These are phyloP conservation scores for Rhynchosporium agropyri DNA, from an alignment of 2,329 filamentous ascomycete species.

Conservation along the genomic window DNA sequence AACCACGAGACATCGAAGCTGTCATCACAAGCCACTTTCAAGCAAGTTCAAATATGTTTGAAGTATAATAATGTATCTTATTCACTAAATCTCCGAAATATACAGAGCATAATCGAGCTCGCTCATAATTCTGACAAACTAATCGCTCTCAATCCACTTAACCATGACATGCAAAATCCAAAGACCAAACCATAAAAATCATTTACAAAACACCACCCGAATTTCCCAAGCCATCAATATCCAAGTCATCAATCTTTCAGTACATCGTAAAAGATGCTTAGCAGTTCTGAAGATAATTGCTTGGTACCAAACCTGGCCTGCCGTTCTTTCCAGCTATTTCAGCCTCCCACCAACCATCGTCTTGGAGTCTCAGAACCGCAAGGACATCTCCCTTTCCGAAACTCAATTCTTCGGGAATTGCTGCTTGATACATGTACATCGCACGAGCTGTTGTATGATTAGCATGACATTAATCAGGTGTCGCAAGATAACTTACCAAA, in stretches of 20 bases:
- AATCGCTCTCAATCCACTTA: not conserved
- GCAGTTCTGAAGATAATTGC: constrained; percentile 60
- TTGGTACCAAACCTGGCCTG: constrained; percentile 66
- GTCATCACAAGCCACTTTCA: too few species aligned
- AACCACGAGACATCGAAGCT: too few species aligned
- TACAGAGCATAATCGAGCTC: constrained; percentile 1
- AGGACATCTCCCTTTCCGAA: constrained; percentile 93
- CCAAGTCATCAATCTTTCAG: not conserved
- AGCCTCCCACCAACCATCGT: constrained; percentile 99
- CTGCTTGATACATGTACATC: constrained; percentile 90
- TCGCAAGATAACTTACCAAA: constrained; percentile 71
- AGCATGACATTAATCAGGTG: constrained; percentile 22
- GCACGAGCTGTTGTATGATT: constrained; percentile 70
- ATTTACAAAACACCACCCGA: constrained; percentile 7
- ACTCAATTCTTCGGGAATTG: constrained; percentile 91
- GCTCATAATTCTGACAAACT: not conserved
- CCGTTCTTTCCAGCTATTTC: constrained; percentile 73
- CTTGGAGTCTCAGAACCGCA: constrained; percentile 85
- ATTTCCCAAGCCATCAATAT: not conserved
- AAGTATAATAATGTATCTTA: not conserved
- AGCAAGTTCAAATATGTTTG: not conserved
- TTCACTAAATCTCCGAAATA: not conserved
- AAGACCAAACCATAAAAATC: not conserved
- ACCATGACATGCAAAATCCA: constrained; percentile 1
- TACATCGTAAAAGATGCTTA: constrained; percentile 26